phyloP scores from a whole-genome alignment of 495 filamentous ascomycete genomes.

The Baudoinia panamericana region DNA sequence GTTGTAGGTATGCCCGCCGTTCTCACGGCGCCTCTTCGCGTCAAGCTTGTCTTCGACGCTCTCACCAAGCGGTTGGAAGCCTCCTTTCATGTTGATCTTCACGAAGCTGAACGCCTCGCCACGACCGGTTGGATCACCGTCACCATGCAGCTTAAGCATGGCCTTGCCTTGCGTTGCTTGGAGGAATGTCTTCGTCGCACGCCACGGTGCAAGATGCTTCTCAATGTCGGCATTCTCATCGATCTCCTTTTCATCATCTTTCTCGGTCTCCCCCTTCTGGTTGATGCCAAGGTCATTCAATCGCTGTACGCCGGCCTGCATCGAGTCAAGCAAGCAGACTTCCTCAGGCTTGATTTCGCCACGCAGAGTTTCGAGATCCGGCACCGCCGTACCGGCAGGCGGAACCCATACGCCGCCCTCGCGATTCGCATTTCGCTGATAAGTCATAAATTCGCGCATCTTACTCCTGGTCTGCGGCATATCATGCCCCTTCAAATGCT shows the following conservation, averaged over 20 bases:
- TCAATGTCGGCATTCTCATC: constrained; percentile 61
- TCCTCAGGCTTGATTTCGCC: constrained; percentile 89
- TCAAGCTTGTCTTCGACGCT: constrained; percentile 77
- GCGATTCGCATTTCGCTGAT: constrained; percentile 52
- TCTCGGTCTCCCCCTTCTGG: constrained; percentile 56
- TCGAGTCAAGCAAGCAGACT: constrained; percentile 83
- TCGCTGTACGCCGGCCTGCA: constrained; percentile 84
- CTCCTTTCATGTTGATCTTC: constrained; percentile 96
- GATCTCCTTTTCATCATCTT: constrained; percentile 50
- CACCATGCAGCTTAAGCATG: constrained; percentile 87
- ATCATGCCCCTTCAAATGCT: constrained; percentile 80
- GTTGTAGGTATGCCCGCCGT: constrained; percentile 92
- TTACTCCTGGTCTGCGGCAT: constrained; percentile 84
- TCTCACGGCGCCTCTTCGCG: constrained; percentile 69
- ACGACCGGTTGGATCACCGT: constrained; percentile 88
- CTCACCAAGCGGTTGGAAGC: constrained; percentile 81
- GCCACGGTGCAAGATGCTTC: constrained; percentile 87
- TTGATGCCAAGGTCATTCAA: constrained; percentile 72
- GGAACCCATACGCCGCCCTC: constrained; percentile 64
- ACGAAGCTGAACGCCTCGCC: constrained; percentile 92
- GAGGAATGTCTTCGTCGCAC: constrained; percentile 86
- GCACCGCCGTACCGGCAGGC: constrained; percentile 50
- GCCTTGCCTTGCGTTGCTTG: constrained; percentile 89
- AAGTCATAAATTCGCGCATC: constrained; percentile 87
- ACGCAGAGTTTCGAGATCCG: constrained; percentile 64